phyloP scores from a whole-genome alignment of 2,329 filamentous ascomycete species.

The Fusarium hostae region DNA sequence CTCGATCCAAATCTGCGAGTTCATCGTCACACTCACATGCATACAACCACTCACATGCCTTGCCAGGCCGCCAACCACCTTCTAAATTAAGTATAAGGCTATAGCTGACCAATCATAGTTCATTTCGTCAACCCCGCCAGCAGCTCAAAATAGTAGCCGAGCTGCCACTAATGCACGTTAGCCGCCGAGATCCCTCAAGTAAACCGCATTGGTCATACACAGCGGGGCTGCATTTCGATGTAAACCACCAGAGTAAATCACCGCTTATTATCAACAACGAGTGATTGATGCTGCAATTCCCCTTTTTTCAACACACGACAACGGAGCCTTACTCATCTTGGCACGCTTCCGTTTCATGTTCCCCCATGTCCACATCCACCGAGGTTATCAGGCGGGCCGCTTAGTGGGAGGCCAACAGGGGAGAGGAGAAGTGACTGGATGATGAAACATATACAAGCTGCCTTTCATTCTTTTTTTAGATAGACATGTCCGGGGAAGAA shows the following conservation, averaged over 20 bases:
- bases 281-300: neutral
- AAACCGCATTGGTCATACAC: neutral
- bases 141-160: slow-evolving; percentile 33
- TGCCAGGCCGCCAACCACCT: slow-evolving; percentile 17
- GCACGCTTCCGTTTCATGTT: slow-evolving; percentile 27
- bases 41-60: slow-evolving; percentile 29
- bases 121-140: slow-evolving; percentile 13
- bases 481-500: slow-evolving; percentile 22
- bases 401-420: slow-evolving; percentile 14
- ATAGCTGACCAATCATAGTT: slow-evolving; percentile 19
- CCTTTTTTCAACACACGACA: neutral
- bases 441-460: slow-evolving; percentile 34
- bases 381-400: slow-evolving; percentile 13
- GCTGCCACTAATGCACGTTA: slow-evolving; percentile 42
- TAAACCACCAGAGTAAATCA: slow-evolving; percentile 8
- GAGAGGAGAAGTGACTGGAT: slow-evolving; percentile 1
- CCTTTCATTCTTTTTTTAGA: slow-evolving; percentile 28
- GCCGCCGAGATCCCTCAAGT: slow-evolving; percentile 27
- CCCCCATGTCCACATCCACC: slow-evolving; percentile 4
- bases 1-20: slow-evolving; percentile 25
- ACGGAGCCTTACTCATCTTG: slow-evolving; percentile 11
- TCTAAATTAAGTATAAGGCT: slow-evolving; percentile 35
- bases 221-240: neutral
- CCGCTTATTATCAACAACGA: slow-evolving; percentile 16
- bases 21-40: slow-evolving; percentile 28